phyloP scores from a whole-genome alignment of 2,329 filamentous ascomycete species.

The Leptographium wingfieldii region DNA sequence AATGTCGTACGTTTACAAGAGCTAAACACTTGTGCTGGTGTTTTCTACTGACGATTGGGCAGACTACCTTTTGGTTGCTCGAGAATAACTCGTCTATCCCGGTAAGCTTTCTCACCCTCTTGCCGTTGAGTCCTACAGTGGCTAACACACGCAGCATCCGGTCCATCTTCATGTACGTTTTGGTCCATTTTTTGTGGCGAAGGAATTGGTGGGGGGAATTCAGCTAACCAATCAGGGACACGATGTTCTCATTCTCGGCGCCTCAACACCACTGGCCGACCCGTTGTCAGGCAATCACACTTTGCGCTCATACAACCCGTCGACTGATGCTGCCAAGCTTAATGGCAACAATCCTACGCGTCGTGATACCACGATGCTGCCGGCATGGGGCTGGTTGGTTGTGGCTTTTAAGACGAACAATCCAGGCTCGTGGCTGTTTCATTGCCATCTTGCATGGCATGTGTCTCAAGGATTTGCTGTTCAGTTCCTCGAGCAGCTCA shows the following conservation, averaged over 20 bases:
- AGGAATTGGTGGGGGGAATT: no score
- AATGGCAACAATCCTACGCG: slow-evolving; percentile 30
- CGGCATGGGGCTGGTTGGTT: slow-evolving; percentile 30
- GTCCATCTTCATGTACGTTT: slow-evolving; percentile 18
- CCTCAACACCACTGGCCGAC: slow-evolving; percentile 13
- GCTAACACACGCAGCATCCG: slow-evolving; percentile 12
- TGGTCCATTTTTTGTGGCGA: background rate
- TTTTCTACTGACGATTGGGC: background rate
- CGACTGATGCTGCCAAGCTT: slow-evolving; percentile 18
- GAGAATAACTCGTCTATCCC: slow-evolving; percentile 19
- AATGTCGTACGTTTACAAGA: background rate
- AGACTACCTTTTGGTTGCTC: slow-evolving; percentile 22
- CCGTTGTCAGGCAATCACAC: slow-evolving; percentile 6
- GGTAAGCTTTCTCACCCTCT: slow-evolving; percentile 9
- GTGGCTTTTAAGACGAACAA: slow-evolving; percentile 37
- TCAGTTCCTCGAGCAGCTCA: slow-evolving; percentile 32
- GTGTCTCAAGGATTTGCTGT: slow-evolving; percentile 34
- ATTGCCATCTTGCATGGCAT: slow-evolving; percentile 40
- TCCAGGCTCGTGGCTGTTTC: slow-evolving; percentile 36
- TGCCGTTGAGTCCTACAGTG: background rate
- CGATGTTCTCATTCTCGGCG: slow-evolving; percentile 21
- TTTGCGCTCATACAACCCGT: slow-evolving; percentile 15
- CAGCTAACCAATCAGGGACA: slow-evolving; percentile 17
- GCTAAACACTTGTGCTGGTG: background rate
- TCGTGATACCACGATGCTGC: slow-evolving; percentile 34